A percentile compares a stretch with the other conserved stretches of the same genome.
Evolutionary conservation across 352 stramenopile genomes (phyloP).

Genomic region (Phytophthora cactorum): DNA sequence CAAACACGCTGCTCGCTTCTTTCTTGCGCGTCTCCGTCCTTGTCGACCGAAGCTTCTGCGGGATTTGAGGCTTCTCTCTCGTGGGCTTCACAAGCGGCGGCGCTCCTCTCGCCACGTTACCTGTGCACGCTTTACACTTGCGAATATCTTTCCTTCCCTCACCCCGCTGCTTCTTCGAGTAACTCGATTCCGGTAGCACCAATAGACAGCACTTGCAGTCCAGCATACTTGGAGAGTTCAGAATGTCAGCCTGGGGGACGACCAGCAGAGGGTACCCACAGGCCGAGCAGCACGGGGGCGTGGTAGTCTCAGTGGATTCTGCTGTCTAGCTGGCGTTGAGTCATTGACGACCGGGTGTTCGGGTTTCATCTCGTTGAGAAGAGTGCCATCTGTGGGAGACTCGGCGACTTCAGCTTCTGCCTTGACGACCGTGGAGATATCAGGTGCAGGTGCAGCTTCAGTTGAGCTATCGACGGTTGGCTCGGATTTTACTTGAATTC

Average conservation of each 20-base stretch:
- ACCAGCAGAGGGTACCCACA: constrained; percentile 18
- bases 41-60: neutral
- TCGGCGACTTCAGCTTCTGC: constrained; percentile 17
- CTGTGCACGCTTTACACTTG: constrained; percentile 34
- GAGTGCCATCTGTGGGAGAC: neutral
- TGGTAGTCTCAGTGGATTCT: neutral
- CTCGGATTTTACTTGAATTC: constrained; percentile 18
- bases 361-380: constrained; percentile 1
- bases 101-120: constrained; percentile 8
- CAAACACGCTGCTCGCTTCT: constrained; percentile 19
- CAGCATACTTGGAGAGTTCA: constrained; percentile 7
- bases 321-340: neutral
- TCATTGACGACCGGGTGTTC: constrained; percentile 2
- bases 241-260: constrained; percentile 11
- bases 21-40: constrained; percentile 6
- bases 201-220: constrained; percentile 32
- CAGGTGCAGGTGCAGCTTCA: constrained; percentile 2
- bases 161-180: constrained; percentile 21
- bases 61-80: constrained; percentile 6
- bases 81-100: constrained; percentile 5
- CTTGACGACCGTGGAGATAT: constrained; percentile 14
- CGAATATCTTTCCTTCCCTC: constrained; percentile 8
- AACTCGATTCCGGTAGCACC: constrained; percentile 20
- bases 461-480: neutral
- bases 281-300: constrained; percentile 11